phyloP scores from a whole-genome alignment of 2,329 filamentous ascomycete species.

The Zymoseptoria crescenta region DNA sequence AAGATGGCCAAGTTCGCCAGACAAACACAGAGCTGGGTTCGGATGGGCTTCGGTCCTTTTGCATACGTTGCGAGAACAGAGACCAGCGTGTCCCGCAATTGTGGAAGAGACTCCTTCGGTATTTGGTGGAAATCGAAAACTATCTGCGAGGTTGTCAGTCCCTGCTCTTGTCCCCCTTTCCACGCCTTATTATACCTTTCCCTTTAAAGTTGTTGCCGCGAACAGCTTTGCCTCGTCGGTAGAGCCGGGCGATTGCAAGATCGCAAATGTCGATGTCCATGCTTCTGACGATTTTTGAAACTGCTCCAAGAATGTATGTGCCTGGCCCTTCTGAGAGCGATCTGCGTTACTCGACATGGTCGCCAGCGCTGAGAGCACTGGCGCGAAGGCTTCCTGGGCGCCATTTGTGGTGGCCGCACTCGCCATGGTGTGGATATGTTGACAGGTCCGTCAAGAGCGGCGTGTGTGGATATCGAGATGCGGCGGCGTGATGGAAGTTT shows the following conservation, averaged over 20 bases:
- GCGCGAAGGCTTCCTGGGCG: conserved; percentile 65
- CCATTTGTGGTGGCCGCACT: conserved; percentile 39
- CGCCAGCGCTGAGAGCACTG: conserved; percentile 78
- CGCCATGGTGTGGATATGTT: conserved; percentile 21
- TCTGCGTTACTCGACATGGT: conserved; percentile 84
- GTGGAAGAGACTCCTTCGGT: conserved; percentile 62
- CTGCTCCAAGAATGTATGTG: conserved; percentile 81
- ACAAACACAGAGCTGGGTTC: conserved; percentile 90
- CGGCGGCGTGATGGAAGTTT: neutral
- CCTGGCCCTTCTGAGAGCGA: conserved; percentile 75
- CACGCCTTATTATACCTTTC: conserved; percentile 61
- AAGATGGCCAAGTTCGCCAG: conserved; percentile 91
- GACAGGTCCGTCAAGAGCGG: neutral
- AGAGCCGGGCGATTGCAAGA: conserved; percentile 68
- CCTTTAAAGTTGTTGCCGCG: conserved; percentile 91
- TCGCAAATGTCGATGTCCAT: conserved; percentile 79
- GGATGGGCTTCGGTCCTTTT: conserved; percentile 64
- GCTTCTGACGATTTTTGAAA: conserved; percentile 98
- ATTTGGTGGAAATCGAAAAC: conserved; percentile 93
- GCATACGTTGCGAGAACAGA: conserved; percentile 73
- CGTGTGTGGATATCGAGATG: neutral
- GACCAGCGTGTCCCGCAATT: conserved; percentile 77
- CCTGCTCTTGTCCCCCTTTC: neutral
- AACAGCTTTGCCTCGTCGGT: conserved; percentile 86
- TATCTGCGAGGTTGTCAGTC: conserved; percentile 53